Percentiles rank a stretch among this genome's conserved stretches.
phyloP scores from a whole-genome alignment of 1,139 yeast species.

The Taphrina betulina region DNA sequence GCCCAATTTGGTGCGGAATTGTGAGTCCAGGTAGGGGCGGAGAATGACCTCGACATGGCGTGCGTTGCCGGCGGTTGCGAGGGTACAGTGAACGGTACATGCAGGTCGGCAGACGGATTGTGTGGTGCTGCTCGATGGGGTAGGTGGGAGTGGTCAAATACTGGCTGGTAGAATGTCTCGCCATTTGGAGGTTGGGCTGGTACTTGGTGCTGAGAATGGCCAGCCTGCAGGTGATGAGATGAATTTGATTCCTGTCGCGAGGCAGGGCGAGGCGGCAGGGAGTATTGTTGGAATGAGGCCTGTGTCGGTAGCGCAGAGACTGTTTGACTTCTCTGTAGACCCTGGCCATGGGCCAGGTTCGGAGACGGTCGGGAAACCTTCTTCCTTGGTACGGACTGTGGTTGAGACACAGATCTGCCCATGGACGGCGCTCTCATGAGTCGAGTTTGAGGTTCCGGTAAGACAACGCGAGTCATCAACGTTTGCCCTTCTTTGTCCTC shows the following conservation, averaged over 20 bases:
- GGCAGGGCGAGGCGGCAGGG: background rate
- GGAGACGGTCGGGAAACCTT: conserved; percentile 9
- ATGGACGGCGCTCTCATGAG: conserved; percentile 12
- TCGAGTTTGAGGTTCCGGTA: background rate
- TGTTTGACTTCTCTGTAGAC: conserved; percentile 25
- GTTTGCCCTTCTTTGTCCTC: conserved; percentile 10
- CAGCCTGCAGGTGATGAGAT: background rate
- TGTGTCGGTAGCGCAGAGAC: conserved; percentile 23
- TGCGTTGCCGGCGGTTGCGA: conserved; percentile 2
- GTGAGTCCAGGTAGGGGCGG: conserved; percentile 22
- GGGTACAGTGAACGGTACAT: background rate
- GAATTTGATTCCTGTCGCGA: background rate
- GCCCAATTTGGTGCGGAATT: conserved; percentile 15
- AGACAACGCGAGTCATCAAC: conserved; percentile 8
- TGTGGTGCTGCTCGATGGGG: background rate
- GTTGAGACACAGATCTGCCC: conserved; percentile 18
- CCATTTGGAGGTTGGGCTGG: background rate
- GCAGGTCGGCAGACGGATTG: background rate
- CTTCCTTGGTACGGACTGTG: conserved; percentile 18
- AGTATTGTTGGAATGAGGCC: background rate
- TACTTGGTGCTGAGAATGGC: background rate
- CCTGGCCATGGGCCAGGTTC: conserved; percentile 1
- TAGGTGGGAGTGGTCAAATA: background rate
- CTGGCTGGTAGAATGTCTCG: conserved; percentile 3
- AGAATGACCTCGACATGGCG: conserved; percentile 26